Evolutionary conservation across 73 alveolate genomes (phyloP), one percentile per base, ranked within the genome.

Genomic region (Strombidium stylifer): DNA sequence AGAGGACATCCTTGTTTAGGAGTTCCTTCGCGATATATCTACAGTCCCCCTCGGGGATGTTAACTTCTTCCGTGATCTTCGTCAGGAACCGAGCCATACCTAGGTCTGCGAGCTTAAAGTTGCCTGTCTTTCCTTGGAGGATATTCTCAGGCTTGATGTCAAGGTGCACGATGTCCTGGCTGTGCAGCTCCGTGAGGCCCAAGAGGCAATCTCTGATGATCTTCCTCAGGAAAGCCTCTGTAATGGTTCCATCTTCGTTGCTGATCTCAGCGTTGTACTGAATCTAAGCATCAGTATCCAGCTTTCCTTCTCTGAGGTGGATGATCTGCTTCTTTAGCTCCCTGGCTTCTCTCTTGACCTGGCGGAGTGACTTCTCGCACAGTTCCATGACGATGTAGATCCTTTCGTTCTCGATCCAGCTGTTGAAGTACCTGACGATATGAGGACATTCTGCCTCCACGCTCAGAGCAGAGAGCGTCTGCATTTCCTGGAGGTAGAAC

Each of bases 101-200:
- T 58, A 95, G 76, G 58, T 95, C 99, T 0, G 97, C 98, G 2
- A 95, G 53, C 67, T 95, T 95, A 60, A 82, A 93, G 15, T 79
- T 76, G 21, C 94, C 92, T 49, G 64, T 81, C 45, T 77, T 84
- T 51, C 88, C 86, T 18, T 48, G 58, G 34, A 90, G 75, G 21
- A 95, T 91, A 59, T 95, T 95, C 40, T 94, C 99, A 5, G 98
- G 98, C 57, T 95, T 95, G 21, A 95, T 82, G 73, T 95, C 99
- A 34, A 95, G 81, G 78, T 95, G 99, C 34, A 92, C 96, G 54
- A 95, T 90, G 32, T 85, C 93, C 58, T 78, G 84, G 31, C 66
- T 86, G 77, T 95, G 99, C 35, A 94, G 91, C 48, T 77, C 84
- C 47, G 86, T 84, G 28, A 94, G 76, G 11, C 99, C 99, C 19